phyloP scores from a whole-genome alignment of 345 rosid species.

The Laguncularia racemosa region DNA sequence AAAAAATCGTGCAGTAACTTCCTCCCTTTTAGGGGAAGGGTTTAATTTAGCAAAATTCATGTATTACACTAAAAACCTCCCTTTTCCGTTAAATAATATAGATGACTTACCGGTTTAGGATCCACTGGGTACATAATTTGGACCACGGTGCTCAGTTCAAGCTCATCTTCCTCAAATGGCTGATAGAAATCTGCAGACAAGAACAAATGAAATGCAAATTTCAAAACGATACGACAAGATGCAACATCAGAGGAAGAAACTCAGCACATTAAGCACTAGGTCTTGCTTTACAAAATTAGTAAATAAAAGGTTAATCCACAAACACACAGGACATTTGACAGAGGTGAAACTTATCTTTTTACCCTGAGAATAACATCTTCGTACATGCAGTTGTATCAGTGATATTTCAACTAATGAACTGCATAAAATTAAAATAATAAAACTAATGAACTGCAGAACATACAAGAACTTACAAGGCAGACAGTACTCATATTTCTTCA shows the following conservation, averaged over 20 bases:
- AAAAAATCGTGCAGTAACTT: too few relatives aligned
- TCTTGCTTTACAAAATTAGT: not conserved
- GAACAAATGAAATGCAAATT: conserved; percentile 3
- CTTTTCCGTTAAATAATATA: too few relatives aligned
- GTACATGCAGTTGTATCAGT: too few relatives aligned
- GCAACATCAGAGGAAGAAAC: too few relatives aligned
- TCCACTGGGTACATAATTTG: conserved; percentile 72
- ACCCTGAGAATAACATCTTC: too few relatives aligned
- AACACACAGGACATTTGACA: not conserved
- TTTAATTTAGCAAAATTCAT: too few relatives aligned
- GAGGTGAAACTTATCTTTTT: too few relatives aligned
- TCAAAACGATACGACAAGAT: not conserved
- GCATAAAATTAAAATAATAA: too few relatives aligned
- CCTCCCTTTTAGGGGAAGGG: too few relatives aligned
- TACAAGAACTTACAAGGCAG: conserved; percentile 73
- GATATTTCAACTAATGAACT: too few relatives aligned
- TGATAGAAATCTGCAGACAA: conserved; percentile 67
- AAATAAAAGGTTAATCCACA: not conserved
- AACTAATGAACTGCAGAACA: not conserved
- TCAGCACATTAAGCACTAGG: too few relatives aligned
- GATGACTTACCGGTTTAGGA: conserved; percentile 59
- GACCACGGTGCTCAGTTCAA: conserved; percentile 86
- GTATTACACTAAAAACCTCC: too few relatives aligned
- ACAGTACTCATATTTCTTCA: conserved; percentile 91
- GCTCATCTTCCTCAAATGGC: conserved; percentile 80